Conservation (phyloP, 345 rosid genomes). For the Salix exigua region DNA sequence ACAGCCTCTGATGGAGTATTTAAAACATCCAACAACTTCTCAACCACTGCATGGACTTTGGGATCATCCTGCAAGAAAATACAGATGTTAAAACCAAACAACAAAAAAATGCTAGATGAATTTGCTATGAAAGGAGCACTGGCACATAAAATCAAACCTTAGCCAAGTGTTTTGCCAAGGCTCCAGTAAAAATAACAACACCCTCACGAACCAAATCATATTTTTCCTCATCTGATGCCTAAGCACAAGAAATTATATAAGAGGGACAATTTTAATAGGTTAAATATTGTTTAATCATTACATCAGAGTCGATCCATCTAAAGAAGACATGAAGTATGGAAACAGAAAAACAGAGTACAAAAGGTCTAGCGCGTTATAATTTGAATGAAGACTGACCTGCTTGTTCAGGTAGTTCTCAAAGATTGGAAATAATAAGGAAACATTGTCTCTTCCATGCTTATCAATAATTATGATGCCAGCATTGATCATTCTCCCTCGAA, state of each 20-base stretch:
- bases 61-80: constrained; percentile 75
- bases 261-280: not conserved
- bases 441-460: constrained; percentile 88
- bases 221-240: constrained; percentile 90
- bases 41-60: constrained; percentile 84
- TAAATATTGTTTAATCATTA: not conserved
- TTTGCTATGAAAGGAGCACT: constrained; percentile 4
- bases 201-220: constrained; percentile 98
- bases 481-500: constrained; percentile 97
- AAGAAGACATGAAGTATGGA: not conserved
- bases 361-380: not conserved
- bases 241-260: constrained; percentile 8
- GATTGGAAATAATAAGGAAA: constrained; percentile 84
- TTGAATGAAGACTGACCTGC: constrained; percentile 49
- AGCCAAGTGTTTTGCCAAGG: constrained; percentile 83
- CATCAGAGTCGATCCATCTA: not conserved
- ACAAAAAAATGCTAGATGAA: not conserved
- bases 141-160: constrained; percentile 48
- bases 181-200: constrained; percentile 95
- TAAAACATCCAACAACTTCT: constrained; percentile 89
- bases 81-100: not conserved
- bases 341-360: constrained; percentile 9
- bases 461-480: constrained; percentile 93
- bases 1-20: constrained; percentile 99
- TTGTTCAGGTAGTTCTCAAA: constrained; percentile 93